Percentiles rank a stretch among this genome's conserved stretches.
Evolutionary conservation across 805 yeast species (phyloP).

Genomic region (Saccharomycopsis fermentans): DNA sequence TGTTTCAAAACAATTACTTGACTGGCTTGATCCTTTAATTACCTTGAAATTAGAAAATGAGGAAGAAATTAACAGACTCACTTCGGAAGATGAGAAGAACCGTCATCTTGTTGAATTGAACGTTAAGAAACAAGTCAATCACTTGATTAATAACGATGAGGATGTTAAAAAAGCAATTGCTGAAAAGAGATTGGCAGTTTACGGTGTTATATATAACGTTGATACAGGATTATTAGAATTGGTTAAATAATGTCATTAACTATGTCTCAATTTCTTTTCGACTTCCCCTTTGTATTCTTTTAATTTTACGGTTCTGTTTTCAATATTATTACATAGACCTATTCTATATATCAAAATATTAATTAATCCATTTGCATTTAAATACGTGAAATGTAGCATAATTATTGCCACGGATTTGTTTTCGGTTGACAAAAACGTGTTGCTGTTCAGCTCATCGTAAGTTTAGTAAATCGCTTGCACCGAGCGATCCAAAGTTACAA

Average conservation of each 20-base stretch:
- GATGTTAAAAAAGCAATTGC: slow-evolving; percentile 59
- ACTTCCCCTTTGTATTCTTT: neutral
- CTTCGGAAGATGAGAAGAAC: slow-evolving; percentile 44
- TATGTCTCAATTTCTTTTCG: neutral
- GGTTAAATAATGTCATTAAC: slow-evolving; percentile 18
- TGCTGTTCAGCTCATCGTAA: too few relatives aligned
- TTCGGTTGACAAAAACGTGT: too few relatives aligned
- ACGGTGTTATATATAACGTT: slow-evolving; percentile 81
- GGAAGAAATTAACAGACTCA: slow-evolving; percentile 37
- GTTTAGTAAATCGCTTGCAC: too few relatives aligned
- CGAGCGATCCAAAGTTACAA: too few relatives aligned
- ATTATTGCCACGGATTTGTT: too few relatives aligned
- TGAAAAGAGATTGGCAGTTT: slow-evolving; percentile 56
- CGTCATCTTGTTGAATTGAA: slow-evolving; percentile 65
- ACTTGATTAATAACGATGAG: slow-evolving; percentile 44
- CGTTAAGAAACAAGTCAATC: slow-evolving; percentile 60
- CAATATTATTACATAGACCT: too few relatives aligned
- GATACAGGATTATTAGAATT: slow-evolving; percentile 51
- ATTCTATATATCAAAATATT: too few relatives aligned
- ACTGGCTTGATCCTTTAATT: slow-evolving; percentile 61
- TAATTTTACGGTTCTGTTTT: too few relatives aligned
- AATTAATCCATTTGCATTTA: too few relatives aligned
- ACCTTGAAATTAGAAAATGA: slow-evolving; percentile 56
- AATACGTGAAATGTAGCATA: too few relatives aligned
- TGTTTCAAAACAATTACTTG: slow-evolving; percentile 39